Evolutionary conservation across 257 asterid species (phyloP).

Genomic region (Misopates orontium): DNA sequence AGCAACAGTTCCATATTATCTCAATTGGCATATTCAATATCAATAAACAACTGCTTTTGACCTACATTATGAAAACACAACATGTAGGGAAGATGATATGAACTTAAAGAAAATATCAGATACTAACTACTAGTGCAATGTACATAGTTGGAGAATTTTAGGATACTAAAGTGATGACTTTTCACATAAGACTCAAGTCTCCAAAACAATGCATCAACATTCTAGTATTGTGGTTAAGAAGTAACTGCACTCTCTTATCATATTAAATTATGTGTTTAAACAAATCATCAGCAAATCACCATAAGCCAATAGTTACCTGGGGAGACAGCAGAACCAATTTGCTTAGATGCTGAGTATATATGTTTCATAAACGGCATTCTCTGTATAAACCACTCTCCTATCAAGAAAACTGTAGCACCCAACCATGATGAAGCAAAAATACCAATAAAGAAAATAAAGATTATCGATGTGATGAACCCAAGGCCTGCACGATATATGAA

Average conservation of each 20-base stretch:
- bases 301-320: slow-evolving; percentile 55
- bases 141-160: background rate
- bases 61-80: background rate
- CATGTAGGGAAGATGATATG: background rate
- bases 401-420: slow-evolving; percentile 86
- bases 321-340: slow-evolving; percentile 86
- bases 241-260: slow-evolving; percentile 9
- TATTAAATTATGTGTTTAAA: no score
- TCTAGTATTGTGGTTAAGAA: background rate
- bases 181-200: background rate
- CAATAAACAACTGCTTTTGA: background rate
- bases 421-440: slow-evolving; percentile 92
- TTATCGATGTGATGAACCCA: slow-evolving; percentile 80
- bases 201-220: background rate
- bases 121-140: slow-evolving; percentile 12
- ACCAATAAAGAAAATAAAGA: slow-evolving; percentile 80
- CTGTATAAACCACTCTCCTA: slow-evolving; percentile 91
- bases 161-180: background rate
- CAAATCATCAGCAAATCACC: background rate
- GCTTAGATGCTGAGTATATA: slow-evolving; percentile 86
- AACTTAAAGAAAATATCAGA: slow-evolving; percentile 8
- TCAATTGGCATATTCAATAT: slow-evolving; percentile 5
- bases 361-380: slow-evolving; percentile 87
- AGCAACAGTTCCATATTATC: slow-evolving; percentile 10
- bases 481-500: slow-evolving; percentile 64